Conservation (phyloP, 306 rosid species). For the Dicorynia guianensis region DNA sequence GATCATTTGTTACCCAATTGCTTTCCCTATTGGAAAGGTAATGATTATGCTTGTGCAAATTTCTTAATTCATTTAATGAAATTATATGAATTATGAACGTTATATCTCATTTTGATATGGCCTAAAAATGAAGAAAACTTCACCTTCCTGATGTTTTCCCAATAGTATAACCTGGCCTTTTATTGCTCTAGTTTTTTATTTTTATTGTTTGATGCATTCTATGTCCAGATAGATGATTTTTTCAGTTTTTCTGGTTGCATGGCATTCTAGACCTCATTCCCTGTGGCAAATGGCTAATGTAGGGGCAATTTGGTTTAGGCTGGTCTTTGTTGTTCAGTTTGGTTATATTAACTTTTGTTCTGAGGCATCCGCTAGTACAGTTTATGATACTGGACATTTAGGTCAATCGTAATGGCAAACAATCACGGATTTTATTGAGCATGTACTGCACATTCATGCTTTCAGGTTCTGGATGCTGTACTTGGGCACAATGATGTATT, state of each 20-base stretch:
- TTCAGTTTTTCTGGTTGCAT: neutral
- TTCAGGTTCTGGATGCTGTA: slow-evolving; percentile 76
- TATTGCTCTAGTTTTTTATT: neutral
- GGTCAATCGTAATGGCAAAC: slow-evolving; percentile 4
- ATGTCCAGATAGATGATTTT: slow-evolving; percentile 16
- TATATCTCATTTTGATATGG: slow-evolving; percentile 1
- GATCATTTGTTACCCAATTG: slow-evolving; percentile 81
- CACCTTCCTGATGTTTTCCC: neutral
- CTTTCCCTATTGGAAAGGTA: slow-evolving; percentile 90
- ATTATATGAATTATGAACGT: slow-evolving; percentile 14
- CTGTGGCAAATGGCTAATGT: slow-evolving; percentile 7
- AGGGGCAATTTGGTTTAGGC: slow-evolving; percentile 1
- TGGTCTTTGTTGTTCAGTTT: slow-evolving; percentile 21
- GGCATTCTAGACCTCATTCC: slow-evolving; percentile 4
- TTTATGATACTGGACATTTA: neutral
- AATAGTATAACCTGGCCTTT: neutral
- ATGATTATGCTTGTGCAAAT: slow-evolving; percentile 17
- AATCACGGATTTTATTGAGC: slow-evolving; percentile 37
- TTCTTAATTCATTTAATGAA: slow-evolving; percentile 15
- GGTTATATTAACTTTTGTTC: slow-evolving; percentile 14
- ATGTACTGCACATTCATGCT: slow-evolving; percentile 39
- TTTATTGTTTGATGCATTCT: slow-evolving; percentile 1
- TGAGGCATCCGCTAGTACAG: neutral
- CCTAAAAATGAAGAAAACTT: slow-evolving; percentile 10
- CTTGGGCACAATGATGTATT: slow-evolving; percentile 86